Conservation (phyloP, 225 moss, liverwort and hornwort genomes). For the Polytrichum commune region DNA sequence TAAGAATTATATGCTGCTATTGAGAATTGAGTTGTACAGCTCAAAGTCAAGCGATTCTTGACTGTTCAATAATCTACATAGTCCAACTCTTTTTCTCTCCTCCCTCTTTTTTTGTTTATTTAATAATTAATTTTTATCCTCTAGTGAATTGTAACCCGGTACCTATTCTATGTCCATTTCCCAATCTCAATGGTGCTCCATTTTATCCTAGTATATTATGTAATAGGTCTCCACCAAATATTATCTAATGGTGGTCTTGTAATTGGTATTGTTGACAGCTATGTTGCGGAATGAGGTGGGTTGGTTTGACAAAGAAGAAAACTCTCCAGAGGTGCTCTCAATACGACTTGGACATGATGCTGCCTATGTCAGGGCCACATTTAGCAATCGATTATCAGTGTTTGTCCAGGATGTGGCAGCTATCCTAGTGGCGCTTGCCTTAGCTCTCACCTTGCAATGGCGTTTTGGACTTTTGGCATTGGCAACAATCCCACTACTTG, state of each 20-base stretch:
- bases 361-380: slow-evolving; percentile 70
- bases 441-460: slow-evolving; percentile 70
- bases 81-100: no score
- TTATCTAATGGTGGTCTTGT: neutral
- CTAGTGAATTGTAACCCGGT: no score
- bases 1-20: no score
- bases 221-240: no score
- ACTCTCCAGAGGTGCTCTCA: slow-evolving; percentile 68
- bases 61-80: no score
- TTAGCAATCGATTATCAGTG: slow-evolving; percentile 78
- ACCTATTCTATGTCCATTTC: no score
- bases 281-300: slow-evolving; percentile 74
- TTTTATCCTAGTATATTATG: no score
- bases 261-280: slow-evolving; percentile 32
- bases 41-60: no score
- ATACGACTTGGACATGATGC: slow-evolving; percentile 74
- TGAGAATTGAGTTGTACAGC: no score
- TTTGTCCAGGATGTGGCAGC: slow-evolving; percentile 70
- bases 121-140: no score
- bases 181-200: no score
- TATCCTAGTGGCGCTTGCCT: slow-evolving; percentile 47
- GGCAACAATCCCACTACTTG: slow-evolving; percentile 61
- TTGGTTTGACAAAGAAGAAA: slow-evolving; percentile 86
- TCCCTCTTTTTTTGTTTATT: no score
- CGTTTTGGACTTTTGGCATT: slow-evolving; percentile 64